Base-by-base conservation (phyloP, 2,329 filamentous ascomycete genomes). In the Sarocladium kiliense region DNA sequence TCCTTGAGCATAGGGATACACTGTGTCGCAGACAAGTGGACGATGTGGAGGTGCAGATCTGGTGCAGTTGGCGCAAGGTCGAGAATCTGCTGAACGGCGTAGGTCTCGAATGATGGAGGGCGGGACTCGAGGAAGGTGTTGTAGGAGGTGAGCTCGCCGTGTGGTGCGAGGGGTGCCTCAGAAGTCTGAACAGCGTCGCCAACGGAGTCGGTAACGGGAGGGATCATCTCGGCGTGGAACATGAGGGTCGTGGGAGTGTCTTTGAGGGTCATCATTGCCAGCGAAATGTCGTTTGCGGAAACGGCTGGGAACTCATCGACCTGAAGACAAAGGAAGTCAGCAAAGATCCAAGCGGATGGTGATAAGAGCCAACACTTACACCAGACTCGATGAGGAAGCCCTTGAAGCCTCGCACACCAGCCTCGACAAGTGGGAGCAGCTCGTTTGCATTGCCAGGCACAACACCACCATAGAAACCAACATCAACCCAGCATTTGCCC, bases 161-260 rank as follows among this genome's bases (percentile, higher is more conserved):
- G 78, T 3, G 89, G 89, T 1, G 81, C 82, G 6, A 88, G 74
- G 0, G 89, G 88, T 18, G 89, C 83, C 6, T 81, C 76, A 0
- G 88, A 89, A 25, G 74, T 72, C 64, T 89, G 87, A 3, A 91
- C 85, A 25, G 85, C 84, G 68, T 94, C 90, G 54, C 89, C 88
- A 2, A 92, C 88, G 0, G 89, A 91, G 61, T 84, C 83, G 51
- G 88, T 74, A 61, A 92, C 88, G 18, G 91, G 89, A n/a, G 93
- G 91, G 12, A 95, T 86, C 91, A 97, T 97, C 72, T 99, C 94
- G 56, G 94, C 94, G 68, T 99, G 94, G 76, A 99, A 99, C 93
- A 99, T 97, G 64, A 97, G 84, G 0, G 91, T 96, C 2, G 94
- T 97, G 18, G 90, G 81, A 54, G 86, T 81, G 62, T 90, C 85